phyloP scores from a whole-genome alignment of 2,329 filamentous ascomycete genomes.

The Ceratocystis papillata region DNA sequence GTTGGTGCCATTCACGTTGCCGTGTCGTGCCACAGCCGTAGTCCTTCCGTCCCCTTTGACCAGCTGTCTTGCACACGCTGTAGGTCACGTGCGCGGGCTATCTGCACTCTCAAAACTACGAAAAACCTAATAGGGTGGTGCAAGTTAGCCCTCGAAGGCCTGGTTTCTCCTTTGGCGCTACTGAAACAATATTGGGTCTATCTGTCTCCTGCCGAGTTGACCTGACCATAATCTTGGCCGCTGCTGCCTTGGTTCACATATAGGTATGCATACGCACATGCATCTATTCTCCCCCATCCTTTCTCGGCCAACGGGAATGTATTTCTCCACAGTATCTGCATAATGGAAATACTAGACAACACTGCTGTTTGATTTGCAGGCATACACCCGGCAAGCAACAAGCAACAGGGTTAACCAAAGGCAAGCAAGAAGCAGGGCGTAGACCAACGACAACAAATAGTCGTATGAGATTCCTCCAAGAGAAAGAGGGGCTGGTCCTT shows the following conservation, averaged over 20 bases:
- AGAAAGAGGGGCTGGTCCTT: background rate
- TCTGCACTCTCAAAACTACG: too few relatives aligned
- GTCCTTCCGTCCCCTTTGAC: background rate
- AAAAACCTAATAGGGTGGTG: too few relatives aligned
- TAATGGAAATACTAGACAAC: background rate
- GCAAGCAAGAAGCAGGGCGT: background rate
- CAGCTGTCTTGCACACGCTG: background rate
- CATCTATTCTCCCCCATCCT: background rate
- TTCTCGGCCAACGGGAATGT: background rate
- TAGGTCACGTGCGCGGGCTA: background rate
- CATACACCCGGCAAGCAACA: background rate
- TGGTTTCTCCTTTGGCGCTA: background rate
- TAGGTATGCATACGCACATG: conserved; percentile 4
- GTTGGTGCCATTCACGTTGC: background rate
- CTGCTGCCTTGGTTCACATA: background rate
- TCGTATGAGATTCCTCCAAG: conserved; percentile 1
- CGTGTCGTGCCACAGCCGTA: background rate
- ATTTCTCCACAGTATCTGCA: conserved; percentile 9
- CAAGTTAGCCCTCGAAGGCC: too few relatives aligned
- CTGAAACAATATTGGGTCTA: background rate
- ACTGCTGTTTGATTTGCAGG: background rate
- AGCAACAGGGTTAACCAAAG: background rate
- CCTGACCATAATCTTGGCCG: background rate
- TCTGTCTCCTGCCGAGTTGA: background rate
- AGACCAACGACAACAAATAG: background rate